Evolutionary conservation across 106 monocot species (phyloP), one percentile per base, ranked within the genome.

Genomic region (Dioscorea alata): DNA sequence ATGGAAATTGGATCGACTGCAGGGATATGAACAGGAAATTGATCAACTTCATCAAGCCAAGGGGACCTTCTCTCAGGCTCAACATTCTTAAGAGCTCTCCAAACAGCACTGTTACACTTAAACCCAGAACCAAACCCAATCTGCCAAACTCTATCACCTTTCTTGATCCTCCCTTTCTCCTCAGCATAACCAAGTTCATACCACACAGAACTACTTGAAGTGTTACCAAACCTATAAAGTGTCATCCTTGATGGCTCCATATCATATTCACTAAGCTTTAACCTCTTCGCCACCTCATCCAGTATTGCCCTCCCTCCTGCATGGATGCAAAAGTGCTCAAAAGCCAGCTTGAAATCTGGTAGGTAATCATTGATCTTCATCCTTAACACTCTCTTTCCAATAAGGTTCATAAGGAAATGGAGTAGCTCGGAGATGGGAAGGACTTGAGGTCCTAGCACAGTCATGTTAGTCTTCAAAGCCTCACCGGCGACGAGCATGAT

Each of bases 401-500:
- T 0, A 20, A 73, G 20, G 4, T 63, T 8, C 5, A 56, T 6
- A 15, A 73, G 17, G 52, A 73, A 73, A 20, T 20, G 52, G 34
- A 73, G 65, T 17, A 64, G 63, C 28, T 73, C 73, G 12, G 73
- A 73, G n/a, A 65, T 10, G 5, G 73, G 73, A 0, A 73, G 73
- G 33, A 73, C 73, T 8, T 33, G 49, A 33, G 73, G 73, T 23
- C 64, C 73, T 22, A 73, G 23, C 0, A 64, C 48, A 8, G 52
- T 73, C 15, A 73, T 73, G 21, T 73, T 73, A 35, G 73, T 56
- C 24, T 57, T 73, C 25, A 73, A 64, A 0, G 73, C 73, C 22
- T 73, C 73, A 0, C 73, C 73, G 14, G 73, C 73, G 4, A 73
- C 73, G 0, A 24, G 8, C 73, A 73, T 73, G 33, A 73, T 64